phyloP scores from a whole-genome alignment of 2,329 filamentous ascomycete species.

The Alternaria alternata region DNA sequence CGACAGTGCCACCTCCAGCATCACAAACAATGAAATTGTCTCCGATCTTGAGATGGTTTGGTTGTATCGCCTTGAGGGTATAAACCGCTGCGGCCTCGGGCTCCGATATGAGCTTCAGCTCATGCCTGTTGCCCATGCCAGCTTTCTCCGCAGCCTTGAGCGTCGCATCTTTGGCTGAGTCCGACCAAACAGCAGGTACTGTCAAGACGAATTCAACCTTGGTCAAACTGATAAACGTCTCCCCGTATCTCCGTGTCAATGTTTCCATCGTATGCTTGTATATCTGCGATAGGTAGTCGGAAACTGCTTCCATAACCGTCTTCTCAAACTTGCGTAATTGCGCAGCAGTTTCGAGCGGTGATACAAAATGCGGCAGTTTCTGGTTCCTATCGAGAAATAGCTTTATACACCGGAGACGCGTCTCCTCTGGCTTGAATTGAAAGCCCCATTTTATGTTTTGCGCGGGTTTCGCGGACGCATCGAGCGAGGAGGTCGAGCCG shows the following conservation, averaged over 20 bases:
- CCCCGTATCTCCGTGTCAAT: slow-evolving; percentile 75
- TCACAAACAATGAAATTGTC: slow-evolving; percentile 68
- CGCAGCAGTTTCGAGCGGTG: slow-evolving; percentile 77
- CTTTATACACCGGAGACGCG: slow-evolving; percentile 81
- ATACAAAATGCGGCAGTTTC: slow-evolving; percentile 82
- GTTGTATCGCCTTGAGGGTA: slow-evolving; percentile 80
- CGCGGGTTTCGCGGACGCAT: slow-evolving; percentile 28
- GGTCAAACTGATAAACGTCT: slow-evolving; percentile 78
- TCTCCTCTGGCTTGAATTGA: slow-evolving; percentile 80
- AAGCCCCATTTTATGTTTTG: slow-evolving; percentile 75
- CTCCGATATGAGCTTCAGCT: slow-evolving; percentile 82
- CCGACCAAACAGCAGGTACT: slow-evolving; percentile 80
- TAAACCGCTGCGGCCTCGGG: slow-evolving; percentile 81
- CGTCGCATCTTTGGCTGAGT: slow-evolving; percentile 85
- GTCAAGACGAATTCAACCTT: slow-evolving; percentile 82
- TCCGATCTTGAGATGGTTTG: slow-evolving; percentile 74
- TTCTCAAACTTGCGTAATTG: slow-evolving; percentile 78
- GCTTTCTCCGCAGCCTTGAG: slow-evolving; percentile 78
- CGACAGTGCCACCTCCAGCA: slow-evolving; percentile 48
- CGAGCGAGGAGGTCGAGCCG: slow-evolving; percentile 20
- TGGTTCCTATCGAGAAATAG: slow-evolving; percentile 82
- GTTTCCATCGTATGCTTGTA: slow-evolving; percentile 82
- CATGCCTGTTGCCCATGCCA: slow-evolving; percentile 74
- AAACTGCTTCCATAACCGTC: slow-evolving; percentile 80
- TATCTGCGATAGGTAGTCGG: slow-evolving; percentile 80